phyloP scores from a whole-genome alignment of 2,329 filamentous ascomycete genomes.

The Xylariales sp. region DNA sequence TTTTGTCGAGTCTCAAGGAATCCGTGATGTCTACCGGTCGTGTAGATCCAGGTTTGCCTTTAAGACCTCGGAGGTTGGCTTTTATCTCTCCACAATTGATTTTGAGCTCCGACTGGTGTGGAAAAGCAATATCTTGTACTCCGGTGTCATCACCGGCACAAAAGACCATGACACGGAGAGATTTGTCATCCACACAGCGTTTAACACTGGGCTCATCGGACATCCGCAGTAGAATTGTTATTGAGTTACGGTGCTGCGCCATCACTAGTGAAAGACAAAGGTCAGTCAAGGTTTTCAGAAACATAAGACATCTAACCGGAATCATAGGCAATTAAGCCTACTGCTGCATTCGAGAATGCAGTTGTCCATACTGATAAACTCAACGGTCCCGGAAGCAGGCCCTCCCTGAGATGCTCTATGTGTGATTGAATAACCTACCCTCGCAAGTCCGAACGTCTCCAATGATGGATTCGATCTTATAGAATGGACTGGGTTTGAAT shows the following conservation, averaged over 20 bases:
- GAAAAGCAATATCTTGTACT: conserved; percentile 78
- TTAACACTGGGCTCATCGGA: conserved; percentile 50
- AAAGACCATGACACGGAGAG: conserved; percentile 74
- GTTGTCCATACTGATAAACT: too few species aligned
- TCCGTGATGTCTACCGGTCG: conserved; percentile 87
- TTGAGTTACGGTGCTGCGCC: conserved; percentile 49
- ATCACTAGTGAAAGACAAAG: conserved; percentile 48
- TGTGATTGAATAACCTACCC: conserved; percentile 45
- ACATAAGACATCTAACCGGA: too few species aligned
- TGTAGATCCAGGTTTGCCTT: conserved; percentile 94
- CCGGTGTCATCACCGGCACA: conserved; percentile 64
- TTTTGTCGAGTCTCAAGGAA: conserved; percentile 63
- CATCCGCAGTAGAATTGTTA: conserved; percentile 38
- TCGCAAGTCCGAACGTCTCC: conserved; percentile 66
- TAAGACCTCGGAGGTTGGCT: conserved; percentile 88
- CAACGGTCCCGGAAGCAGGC: not conserved
- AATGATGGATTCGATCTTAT: conserved; percentile 62
- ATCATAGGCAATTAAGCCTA: too few species aligned
- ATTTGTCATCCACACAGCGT: conserved; percentile 55
- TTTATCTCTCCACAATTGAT: conserved; percentile 86
- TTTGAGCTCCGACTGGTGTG: conserved; percentile 87
- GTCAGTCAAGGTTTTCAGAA: too few species aligned
- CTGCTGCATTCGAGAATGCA: too few species aligned
- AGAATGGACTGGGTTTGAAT: conserved; percentile 80
- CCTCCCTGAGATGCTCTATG: not conserved